Evolutionary conservation across 176 grass and related monocot genomes (phyloP).

Genomic region (Rhynchospora breviuscula): DNA sequence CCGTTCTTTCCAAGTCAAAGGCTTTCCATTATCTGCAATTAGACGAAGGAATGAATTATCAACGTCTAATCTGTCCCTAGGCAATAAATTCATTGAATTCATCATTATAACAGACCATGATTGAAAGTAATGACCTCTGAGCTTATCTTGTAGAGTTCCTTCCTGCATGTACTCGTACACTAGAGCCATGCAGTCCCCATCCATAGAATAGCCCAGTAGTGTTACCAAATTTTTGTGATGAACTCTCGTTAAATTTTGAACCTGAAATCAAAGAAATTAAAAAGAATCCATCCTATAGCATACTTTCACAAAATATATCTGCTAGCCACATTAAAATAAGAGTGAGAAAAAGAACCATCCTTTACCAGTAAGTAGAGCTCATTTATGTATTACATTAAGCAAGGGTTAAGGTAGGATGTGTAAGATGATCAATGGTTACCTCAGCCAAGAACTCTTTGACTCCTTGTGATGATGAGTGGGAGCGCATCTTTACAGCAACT

Average conservation of each 20-base stretch:
- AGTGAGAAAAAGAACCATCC: background rate
- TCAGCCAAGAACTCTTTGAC: background rate
- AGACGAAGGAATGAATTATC: background rate
- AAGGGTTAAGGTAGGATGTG: background rate
- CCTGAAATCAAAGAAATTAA: constrained; percentile 17
- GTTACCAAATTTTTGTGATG: constrained; percentile 50
- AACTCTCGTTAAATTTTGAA: constrained; percentile 26
- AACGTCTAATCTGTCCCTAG: background rate
- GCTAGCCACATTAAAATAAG: constrained; percentile 31
- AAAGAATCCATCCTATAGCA: constrained; percentile 32
- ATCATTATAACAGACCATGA: too few relatives aligned
- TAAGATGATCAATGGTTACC: background rate
- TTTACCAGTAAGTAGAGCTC: background rate
- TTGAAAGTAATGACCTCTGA: constrained; percentile 30
- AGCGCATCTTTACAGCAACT: too few relatives aligned
- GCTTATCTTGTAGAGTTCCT: constrained; percentile 32
- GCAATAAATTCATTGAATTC: background rate
- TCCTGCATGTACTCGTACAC: constrained; percentile 46
- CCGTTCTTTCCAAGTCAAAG: constrained; percentile 2
- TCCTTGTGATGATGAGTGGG: too few relatives aligned
- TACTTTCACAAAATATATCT: constrained; percentile 25
- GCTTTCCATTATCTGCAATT: background rate
- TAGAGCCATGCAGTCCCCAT: constrained; percentile 27
- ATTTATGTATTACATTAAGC: background rate
- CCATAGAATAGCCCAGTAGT: constrained; percentile 45